Evolutionary conservation across 2,329 filamentous ascomycete species (phyloP), one percentile per base, ranked within the genome.

Genomic region (Didymella pinodella): DNA sequence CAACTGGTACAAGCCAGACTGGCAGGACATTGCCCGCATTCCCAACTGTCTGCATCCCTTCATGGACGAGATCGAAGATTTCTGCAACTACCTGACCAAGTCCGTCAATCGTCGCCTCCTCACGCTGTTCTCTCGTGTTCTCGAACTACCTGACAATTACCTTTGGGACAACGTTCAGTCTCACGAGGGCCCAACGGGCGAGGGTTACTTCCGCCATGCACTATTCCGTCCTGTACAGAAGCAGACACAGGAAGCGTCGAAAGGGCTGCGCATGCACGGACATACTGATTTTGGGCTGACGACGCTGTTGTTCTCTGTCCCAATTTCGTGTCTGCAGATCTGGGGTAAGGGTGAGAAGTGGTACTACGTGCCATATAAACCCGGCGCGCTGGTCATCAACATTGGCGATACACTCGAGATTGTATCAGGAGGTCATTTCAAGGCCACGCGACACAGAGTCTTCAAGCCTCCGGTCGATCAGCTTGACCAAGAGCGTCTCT

Each of bases 1-100:
- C 71, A 84, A 84, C 70, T 84, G 79, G 78, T 84, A 84, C 71
- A 78, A 75, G 25, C 68, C 68, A 0, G 81, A 84, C 46, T 83
- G 79, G 77, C 71, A 79, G 58, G 71, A 80, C 56, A 62, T 71
- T 22, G 67, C 77, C 47, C 84, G 79, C 7, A 72, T 78, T 0
- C 83, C 82, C 1, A 75, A 60, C n/a, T 84, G 81, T 48, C 67
- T 83, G 1, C 75, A 78, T 53, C 81, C 81, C 0, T 82, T 82
- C 59, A 82, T 83, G 80, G 81, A 83, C 59, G 81, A 83, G 61
- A 81, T 83, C 48, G 77, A 77, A 50, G 71, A 75, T 0, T 82
- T 82, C 65, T 76, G 76, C 72, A 76, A 79, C 67, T 83, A 83
- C 62, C 68, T 83, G n/a, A 82, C 79, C 14, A 73, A 79, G 44